Conservation (phyloP, 2,329 filamentous ascomycete genomes). For the Xylaria multiplex region DNA sequence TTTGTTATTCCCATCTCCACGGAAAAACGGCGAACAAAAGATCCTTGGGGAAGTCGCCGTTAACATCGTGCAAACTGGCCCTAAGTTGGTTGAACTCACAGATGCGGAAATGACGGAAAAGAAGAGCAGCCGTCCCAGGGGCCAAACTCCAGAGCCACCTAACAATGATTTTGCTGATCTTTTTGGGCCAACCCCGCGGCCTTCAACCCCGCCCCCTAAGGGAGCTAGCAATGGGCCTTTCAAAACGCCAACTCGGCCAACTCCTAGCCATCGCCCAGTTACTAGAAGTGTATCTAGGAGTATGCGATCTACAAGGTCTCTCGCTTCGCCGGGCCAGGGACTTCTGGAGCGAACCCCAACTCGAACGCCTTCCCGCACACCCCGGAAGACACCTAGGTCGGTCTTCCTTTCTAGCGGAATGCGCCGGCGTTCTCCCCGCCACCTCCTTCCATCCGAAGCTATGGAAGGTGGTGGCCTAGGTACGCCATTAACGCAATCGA, state of each 20-base stretch:
- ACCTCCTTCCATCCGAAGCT: conserved; percentile 42
- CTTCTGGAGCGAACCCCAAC: conserved; percentile 62
- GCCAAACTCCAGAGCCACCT: conserved; percentile 49
- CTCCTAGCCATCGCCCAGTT: conserved; percentile 68
- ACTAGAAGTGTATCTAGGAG: conserved; percentile 70
- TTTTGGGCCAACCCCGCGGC: conserved; percentile 69
- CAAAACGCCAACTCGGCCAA: conserved; percentile 72
- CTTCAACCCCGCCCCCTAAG: conserved; percentile 65
- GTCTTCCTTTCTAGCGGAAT: conserved; percentile 21
- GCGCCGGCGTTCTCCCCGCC: conserved; percentile 53
- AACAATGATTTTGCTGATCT: conserved; percentile 62
- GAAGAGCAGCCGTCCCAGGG: conserved; percentile 54
- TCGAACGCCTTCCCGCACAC: conserved; percentile 47
- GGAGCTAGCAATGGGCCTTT: conserved; percentile 59
- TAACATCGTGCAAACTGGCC: conserved; percentile 61
- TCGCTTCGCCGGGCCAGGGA: conserved; percentile 57
- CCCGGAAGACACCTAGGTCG: conserved; percentile 53
- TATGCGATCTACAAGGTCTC: conserved; percentile 58
- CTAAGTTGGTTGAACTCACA: conserved; percentile 53
- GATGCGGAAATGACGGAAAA: conserved; percentile 51
- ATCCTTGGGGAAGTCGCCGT: conserved; percentile 67
- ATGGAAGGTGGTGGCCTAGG: conserved; percentile 37
- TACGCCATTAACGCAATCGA: conserved; percentile 50
- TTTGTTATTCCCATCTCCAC: conserved; percentile 80
- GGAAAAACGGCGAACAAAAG: conserved; percentile 71